These are phyloP conservation scores for Penicillium capsulatum DNA, from an alignment of 2,329 filamentous ascomycete species.

Conservation along the genomic window DNA sequence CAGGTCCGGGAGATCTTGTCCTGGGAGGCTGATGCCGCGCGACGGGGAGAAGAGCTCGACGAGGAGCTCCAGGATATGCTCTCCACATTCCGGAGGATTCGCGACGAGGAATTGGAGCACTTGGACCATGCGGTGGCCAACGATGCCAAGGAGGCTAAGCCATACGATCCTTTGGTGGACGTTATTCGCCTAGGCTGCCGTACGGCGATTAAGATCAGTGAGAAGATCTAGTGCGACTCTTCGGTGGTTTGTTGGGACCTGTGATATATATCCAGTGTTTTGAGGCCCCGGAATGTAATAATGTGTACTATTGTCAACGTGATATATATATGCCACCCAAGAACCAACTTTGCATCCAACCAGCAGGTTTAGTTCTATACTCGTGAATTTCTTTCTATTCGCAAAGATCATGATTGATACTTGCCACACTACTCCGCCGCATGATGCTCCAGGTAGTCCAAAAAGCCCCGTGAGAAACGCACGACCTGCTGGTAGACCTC, in stretches of 20 bases:
- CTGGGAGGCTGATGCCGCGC: slow-evolving; percentile 74
- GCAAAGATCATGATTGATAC: too few relatives aligned
- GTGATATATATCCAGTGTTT: slow-evolving; percentile 7
- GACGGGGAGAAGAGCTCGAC: slow-evolving; percentile 72
- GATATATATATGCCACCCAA: not conserved
- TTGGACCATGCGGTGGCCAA: slow-evolving; percentile 91
- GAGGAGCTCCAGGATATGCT: slow-evolving; percentile 72
- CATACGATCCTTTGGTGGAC: slow-evolving; percentile 82
- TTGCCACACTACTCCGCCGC: not conserved
- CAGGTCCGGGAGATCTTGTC: slow-evolving; percentile 78
- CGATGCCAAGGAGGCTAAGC: slow-evolving; percentile 82
- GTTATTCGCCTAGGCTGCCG: slow-evolving; percentile 86
- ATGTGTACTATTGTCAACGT: not conserved
- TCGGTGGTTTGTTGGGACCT: not conserved
- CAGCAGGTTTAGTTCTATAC: too few relatives aligned
- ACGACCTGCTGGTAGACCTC: slow-evolving; percentile 79
- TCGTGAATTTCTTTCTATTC: too few relatives aligned
- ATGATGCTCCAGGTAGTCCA: slow-evolving; percentile 53
- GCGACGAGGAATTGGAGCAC: slow-evolving; percentile 96
- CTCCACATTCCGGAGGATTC: slow-evolving; percentile 70
- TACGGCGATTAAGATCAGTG: slow-evolving; percentile 83
- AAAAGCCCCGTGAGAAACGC: slow-evolving; percentile 71
- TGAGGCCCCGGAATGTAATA: slow-evolving; percentile 6
- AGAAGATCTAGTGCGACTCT: slow-evolving; percentile 36
- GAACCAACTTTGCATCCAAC: too few relatives aligned